Conservation (phyloP, 1,284 basidiomycete genomes). For the Hymenochaete sp. region DNA sequence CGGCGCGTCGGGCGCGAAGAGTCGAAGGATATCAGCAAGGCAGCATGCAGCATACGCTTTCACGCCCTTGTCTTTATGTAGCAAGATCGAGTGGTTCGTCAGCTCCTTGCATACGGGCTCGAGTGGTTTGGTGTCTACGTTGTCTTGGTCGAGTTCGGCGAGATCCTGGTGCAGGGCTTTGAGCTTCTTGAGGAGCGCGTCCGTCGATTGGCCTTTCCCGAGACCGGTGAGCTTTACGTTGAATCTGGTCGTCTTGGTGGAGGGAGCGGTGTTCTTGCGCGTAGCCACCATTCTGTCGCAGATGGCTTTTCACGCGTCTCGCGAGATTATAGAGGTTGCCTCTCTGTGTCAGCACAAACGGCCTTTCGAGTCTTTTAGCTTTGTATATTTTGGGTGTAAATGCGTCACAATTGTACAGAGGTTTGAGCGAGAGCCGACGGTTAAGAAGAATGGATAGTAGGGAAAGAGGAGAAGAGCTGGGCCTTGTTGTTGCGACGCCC, state of each 20-base stretch:
- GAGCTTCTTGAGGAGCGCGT: constrained; percentile 77
- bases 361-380: too few species aligned
- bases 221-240: constrained; percentile 75
- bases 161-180: constrained; percentile 78
- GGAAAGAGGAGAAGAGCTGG: too few species aligned
- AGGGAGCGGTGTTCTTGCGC: constrained; percentile 42
- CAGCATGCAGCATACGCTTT: constrained; percentile 93
- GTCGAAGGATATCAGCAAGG: constrained; percentile 84
- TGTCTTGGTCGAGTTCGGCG: constrained; percentile 80
- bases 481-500: too few species aligned
- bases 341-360: too few species aligned
- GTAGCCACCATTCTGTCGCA: constrained; percentile 40
- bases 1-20: constrained; percentile 96
- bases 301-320: too few species aligned
- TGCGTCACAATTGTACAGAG: too few species aligned
- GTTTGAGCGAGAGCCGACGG: too few species aligned
- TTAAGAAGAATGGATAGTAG: too few species aligned
- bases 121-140: constrained; percentile 69
- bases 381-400: too few species aligned
- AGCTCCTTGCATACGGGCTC: constrained; percentile 69
- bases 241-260: constrained; percentile 61
- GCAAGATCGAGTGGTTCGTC: constrained; percentile 69
- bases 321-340: too few species aligned
- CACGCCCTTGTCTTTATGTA: constrained; percentile 92
- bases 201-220: constrained; percentile 60